Conservation (phyloP, 805 yeast genomes). For the Candida mattraensis region DNA sequence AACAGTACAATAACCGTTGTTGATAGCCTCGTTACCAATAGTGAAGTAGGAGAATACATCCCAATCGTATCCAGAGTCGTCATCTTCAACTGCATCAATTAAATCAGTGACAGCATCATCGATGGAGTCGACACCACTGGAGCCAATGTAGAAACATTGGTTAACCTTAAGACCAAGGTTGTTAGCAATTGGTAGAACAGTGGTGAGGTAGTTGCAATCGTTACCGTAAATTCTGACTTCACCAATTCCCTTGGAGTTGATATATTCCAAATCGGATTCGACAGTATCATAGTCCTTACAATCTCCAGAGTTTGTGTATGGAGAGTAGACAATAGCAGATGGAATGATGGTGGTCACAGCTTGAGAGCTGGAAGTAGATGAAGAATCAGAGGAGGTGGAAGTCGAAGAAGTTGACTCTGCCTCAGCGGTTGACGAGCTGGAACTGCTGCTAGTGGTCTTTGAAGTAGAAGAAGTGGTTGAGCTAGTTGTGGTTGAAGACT, state of each 20-base stretch:
- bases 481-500: slow-evolving; percentile 2
- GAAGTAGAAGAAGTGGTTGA: slow-evolving; percentile 21
- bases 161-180: slow-evolving; percentile 67
- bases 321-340: slow-evolving; percentile 68
- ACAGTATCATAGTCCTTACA: slow-evolving; percentile 66
- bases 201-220: slow-evolving; percentile 71
- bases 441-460: slow-evolving; percentile 29
- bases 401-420: slow-evolving; percentile 31
- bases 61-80: slow-evolving; percentile 56
- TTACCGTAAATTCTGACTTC: slow-evolving; percentile 81
- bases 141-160: slow-evolving; percentile 84
- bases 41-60: slow-evolving; percentile 73
- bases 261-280: slow-evolving; percentile 54
- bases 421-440: slow-evolving; percentile 20
- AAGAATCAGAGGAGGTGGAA: slow-evolving; percentile 32
- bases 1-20: slow-evolving; percentile 59
- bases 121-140: slow-evolving; percentile 66
- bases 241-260: slow-evolving; percentile 59
- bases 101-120: slow-evolving; percentile 52
- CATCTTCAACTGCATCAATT: slow-evolving; percentile 12
- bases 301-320: slow-evolving; percentile 64
- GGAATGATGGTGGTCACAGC: slow-evolving; percentile 41
- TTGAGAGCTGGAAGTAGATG: slow-evolving; percentile 32
- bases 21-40: slow-evolving; percentile 86
- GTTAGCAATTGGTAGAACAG: slow-evolving; percentile 61